These are phyloP conservation scores for Oryza nivara DNA, from an alignment of 176 grass and related monocot genomes.

Conservation along the genomic window DNA sequence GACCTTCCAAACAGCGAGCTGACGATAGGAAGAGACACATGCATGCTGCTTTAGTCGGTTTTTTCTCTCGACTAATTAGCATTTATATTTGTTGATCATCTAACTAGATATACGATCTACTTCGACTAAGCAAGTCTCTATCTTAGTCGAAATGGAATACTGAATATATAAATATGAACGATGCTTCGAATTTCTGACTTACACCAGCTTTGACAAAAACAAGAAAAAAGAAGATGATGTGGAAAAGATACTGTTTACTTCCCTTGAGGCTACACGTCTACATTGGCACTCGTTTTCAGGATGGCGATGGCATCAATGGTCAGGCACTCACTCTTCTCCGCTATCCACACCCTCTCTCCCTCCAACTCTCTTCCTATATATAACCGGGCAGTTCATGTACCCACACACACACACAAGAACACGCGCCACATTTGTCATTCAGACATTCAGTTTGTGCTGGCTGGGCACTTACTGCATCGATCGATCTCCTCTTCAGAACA, in stretches of 20 bases:
- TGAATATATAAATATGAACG: neutral
- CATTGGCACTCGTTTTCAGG: slow-evolving; percentile 38
- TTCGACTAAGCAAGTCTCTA: no score
- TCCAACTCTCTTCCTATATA: slow-evolving; percentile 46
- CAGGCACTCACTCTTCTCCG: neutral
- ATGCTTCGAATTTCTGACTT: neutral
- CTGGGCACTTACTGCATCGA: neutral
- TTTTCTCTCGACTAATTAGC: no score
- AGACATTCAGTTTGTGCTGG: slow-evolving; percentile 10
- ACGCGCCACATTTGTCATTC: neutral
- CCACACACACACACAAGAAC: slow-evolving; percentile 8
- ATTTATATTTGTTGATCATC: no score
- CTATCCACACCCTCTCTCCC: neutral
- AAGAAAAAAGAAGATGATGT: neutral
- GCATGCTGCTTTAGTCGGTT: no score
- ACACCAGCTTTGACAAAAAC: no score
- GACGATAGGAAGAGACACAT: neutral
- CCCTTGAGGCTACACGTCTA: slow-evolving; percentile 24
- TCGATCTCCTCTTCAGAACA: slow-evolving; percentile 3
- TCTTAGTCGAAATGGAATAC: neutral
- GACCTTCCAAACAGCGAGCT: neutral
- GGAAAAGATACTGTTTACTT: slow-evolving; percentile 26
- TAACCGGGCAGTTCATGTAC: neutral
- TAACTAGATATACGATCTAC: no score
- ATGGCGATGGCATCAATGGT: slow-evolving; percentile 41